Base-by-base conservation (phyloP, 2,329 filamentous ascomycete species). In the Endothia cerciana region DNA sequence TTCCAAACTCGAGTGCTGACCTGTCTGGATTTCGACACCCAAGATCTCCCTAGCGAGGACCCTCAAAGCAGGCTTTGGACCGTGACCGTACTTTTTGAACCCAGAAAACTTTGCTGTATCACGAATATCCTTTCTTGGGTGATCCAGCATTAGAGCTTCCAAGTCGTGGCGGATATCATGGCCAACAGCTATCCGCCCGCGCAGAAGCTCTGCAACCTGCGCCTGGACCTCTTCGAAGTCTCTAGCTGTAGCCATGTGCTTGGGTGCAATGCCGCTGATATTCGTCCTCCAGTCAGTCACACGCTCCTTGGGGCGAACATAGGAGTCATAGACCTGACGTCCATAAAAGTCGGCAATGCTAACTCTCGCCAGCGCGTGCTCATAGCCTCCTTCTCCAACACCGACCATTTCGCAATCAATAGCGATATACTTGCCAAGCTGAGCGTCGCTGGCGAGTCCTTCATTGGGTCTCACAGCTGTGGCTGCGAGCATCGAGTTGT, bases 401-500 rank as follows among this genome's bases (percentile, higher is more conserved):
- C 94, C 95, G 33, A 99, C 95, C 95, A 99, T 99, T 80, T 99
- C 95, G 77, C 95, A 99, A 80, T 99, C 95, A 57, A 99, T 87
- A 25, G 92, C 91, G 51, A 99, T 81, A 76, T 97, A 99, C 83
- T 95, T 97, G 61, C 94, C 95, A 25, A 94, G 81, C 62, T 93
- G 87, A 43, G 90, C 79, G 6, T 84, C 86, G 30, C 81, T 77
- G 1, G 86, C 84, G 3, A 88, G 80, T 0, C 90, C 90, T 55
- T 87, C 84, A 73, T 92, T 92, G 68, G 89, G 80, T 55, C 82
- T 83, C 60, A 84, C 82, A 47, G 83, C 77, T 30, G 75, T 76
- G 13, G 81, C 76, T 19, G 78, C 76, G 36, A 87, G 78, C 67
- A 83, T 77, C 2, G 85, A 82, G 69, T 81, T 81, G 64, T 81